Evolutionary conservation across 2,329 filamentous ascomycete genomes (phyloP), one percentile per base, ranked within the genome.

Genomic region (Aspergillus eucalypticola): DNA sequence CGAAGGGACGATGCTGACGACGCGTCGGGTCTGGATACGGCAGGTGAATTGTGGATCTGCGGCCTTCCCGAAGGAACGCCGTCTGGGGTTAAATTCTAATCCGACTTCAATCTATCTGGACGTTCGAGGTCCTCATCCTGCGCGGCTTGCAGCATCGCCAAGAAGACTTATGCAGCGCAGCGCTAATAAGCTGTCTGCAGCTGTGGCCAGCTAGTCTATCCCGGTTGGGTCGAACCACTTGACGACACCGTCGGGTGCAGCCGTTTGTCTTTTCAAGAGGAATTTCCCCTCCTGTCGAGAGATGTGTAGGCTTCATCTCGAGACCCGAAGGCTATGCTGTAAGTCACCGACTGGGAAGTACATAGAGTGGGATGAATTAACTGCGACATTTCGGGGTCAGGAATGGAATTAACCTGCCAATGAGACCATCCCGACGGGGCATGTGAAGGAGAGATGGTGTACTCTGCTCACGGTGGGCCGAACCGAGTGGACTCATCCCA

Each of bases 1-100:
- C 2, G n/a, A 44, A 44, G 41, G n/a, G n/a, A 6, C 7, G 15
- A 50, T 8, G 25, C 46, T 50, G 46, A 50, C 46, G 46, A 50
- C 46, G 25, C 46, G 46, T 29, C 15, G 15, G 29, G 25, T 7
- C 35, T 32, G 17, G 17, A 23, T 3, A 32, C 32, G 21, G 50
- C 23, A 53, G 49, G 35, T 53, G n/a, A 29, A 39, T n/a, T 5
- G 17, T 32, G 29, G 50, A 53, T 53, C 50, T 53, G 50, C 29
- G 29, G n/a, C 29, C 29, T 17, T 38, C 19, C 50, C 46, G 46
- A 50, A 50, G 46, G 46, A 32, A n/a, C 46, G 15, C 46, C 32
- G 21, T 39, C 32, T 21, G 32, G 50, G 50, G 50, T 39, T 53
- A 53, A 53, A 53, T 39, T 53, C 29, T 53, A 38, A 53, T 53